Base-by-base conservation (phyloP, 2,329 filamentous ascomycete genomes). In the Monosporascus sp. region DNA sequence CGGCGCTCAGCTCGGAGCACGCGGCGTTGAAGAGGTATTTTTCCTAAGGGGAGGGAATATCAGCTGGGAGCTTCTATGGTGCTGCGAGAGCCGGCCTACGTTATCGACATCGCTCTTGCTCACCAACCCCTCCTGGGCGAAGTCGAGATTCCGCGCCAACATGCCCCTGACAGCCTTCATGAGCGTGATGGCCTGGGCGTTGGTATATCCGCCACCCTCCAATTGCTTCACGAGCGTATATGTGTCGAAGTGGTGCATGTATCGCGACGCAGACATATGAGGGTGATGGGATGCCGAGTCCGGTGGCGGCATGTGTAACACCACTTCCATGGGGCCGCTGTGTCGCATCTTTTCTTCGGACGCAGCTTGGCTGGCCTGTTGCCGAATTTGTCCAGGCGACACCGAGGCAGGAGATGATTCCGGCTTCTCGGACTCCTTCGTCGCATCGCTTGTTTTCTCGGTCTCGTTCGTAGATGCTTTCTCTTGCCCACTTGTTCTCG, bases 241-340 rank as follows among this genome's bases (percentile, higher is more conserved):
- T 24, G 87, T 96, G 72, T 99, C 93, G 71, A 99, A 99, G 72
- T 97, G 91, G 73, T 99, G 94, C 37, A 96, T 85, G 66, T 96
- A 95, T 1, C 86, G 88, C 7, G 89, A 83, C 0, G 89, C 81
- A 47, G 83, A 78, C 66, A 88, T 81, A 66, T 91, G 85, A 5
- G 87, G 87, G 22, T 61, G 66, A 4, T 58, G 60, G 5, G 31
- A 35, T 22, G 55, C 52, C 18, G 44, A 24, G 44, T 61, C 56
- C n/a, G 70, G 70, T 17, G 66, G 66, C 24, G 65, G 68, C 60
- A 69, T 70, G 58, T 71, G 67, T 5, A 76, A 61, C 5, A 83
- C 75, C 2, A 76, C 76, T 53, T 82, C 78, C 54, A 81, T 73
- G 1, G 77, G 76, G 2, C 75, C 74, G 58, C 69, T 74, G 45